A percentile compares a stretch with the other conserved stretches of the same genome.
Evolutionary conservation across 1,139 yeast species (phyloP).

Genomic region (Scheffersomyces segobiensis): DNA sequence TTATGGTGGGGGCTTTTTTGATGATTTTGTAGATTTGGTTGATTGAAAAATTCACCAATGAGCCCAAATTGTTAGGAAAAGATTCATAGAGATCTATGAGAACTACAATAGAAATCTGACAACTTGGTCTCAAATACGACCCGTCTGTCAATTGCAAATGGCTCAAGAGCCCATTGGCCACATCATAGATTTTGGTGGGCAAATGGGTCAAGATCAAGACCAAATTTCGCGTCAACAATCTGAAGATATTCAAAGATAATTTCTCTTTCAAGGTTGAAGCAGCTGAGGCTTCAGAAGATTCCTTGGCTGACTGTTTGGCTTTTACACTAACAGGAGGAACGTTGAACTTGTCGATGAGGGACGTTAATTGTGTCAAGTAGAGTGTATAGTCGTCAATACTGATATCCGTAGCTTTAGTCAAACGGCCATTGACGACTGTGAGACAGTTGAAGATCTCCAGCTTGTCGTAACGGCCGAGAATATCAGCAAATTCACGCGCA

Average conservation of each 20-base stretch:
- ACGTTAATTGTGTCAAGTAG: slow-evolving; percentile 10
- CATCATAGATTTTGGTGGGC: slow-evolving; percentile 41
- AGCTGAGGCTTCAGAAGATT: neutral
- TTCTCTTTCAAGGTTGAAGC: slow-evolving; percentile 3
- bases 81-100: slow-evolving; percentile 41
- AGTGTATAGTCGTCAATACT: slow-evolving; percentile 9
- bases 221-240: slow-evolving; percentile 32
- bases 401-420: slow-evolving; percentile 12
- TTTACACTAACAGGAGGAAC: slow-evolving; percentile 2
- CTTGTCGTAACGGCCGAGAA: slow-evolving; percentile 21
- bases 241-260: slow-evolving; percentile 26
- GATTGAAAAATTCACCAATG: slow-evolving; percentile 37
- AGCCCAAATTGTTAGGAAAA: slow-evolving; percentile 39
- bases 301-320: neutral
- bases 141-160: slow-evolving; percentile 18
- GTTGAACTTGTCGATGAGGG: slow-evolving; percentile 10
- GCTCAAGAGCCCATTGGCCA: slow-evolving; percentile 37
- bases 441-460: slow-evolving; percentile 24
- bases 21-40: slow-evolving; percentile 41
- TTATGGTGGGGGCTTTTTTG: slow-evolving; percentile 34
- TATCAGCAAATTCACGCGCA: slow-evolving; percentile 14
- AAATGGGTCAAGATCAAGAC: slow-evolving; percentile 29
- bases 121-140: slow-evolving; percentile 18
- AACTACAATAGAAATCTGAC: slow-evolving; percentile 29
- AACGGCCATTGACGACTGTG: slow-evolving; percentile 21